Percentiles rank a stretch among this genome's conserved stretches.
These are phyloP conservation scores for Patellaria atrata DNA, from an alignment of 495 filamentous ascomycete genomes.

Conservation along the genomic window DNA sequence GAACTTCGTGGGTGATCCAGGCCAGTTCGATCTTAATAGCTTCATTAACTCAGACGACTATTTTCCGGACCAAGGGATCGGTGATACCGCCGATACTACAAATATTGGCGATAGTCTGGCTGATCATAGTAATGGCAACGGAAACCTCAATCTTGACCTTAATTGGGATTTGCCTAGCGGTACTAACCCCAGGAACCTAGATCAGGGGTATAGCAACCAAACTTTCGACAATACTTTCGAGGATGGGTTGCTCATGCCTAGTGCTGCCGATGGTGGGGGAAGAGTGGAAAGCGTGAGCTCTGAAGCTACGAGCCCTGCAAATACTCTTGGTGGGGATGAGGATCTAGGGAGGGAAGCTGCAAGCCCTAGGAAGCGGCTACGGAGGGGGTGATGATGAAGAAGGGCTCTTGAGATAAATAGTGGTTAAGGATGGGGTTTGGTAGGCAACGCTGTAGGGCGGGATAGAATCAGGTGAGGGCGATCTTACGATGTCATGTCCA, in stretches of 20 bases:
- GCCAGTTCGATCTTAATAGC: constrained; percentile 23
- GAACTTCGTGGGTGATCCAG: constrained; percentile 18
- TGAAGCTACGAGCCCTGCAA: constrained; percentile 21
- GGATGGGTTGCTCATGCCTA: constrained; percentile 1
- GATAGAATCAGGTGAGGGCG: too few species aligned
- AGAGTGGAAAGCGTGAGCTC: constrained; percentile 24
- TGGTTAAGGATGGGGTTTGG: too few species aligned
- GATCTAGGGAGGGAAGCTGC: too few species aligned
- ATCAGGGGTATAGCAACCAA: constrained; percentile 1
- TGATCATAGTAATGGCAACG: constrained; percentile 1
- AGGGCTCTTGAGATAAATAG: too few species aligned
- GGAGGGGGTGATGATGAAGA: too few species aligned
- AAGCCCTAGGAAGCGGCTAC: too few species aligned
- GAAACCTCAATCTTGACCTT: constrained; percentile 6
- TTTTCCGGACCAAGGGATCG: constrained; percentile 3
- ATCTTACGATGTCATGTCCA: too few species aligned
- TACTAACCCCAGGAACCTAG: background rate
- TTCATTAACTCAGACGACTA: constrained; percentile 23
- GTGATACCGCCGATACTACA: background rate
- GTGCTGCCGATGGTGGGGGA: constrained; percentile 5
- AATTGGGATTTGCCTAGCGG: constrained; percentile 5
- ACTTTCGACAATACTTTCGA: constrained; percentile 2
- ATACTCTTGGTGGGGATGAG: constrained; percentile 16
- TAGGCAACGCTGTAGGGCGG: too few species aligned
- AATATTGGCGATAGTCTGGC: background rate